Percentiles rank a stretch among this genome's conserved stretches.
Evolutionary conservation across 495 filamentous ascomycete genomes (phyloP).

Genomic region (Parachaetomium inaequale): DNA sequence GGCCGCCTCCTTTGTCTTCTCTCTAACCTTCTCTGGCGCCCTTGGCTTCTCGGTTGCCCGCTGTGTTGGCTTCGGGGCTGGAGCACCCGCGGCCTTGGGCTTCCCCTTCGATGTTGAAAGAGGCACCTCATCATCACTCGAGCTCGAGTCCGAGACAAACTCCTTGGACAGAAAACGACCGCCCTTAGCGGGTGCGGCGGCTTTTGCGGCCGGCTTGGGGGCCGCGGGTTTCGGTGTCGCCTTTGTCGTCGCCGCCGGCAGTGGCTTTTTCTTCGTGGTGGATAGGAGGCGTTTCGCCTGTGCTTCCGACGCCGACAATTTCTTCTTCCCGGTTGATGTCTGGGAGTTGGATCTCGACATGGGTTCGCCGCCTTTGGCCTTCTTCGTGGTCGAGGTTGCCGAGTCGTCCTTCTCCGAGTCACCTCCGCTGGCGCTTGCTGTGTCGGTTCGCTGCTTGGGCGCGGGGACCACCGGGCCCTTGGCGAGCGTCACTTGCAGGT

Average conservation of each 20-base stretch:
- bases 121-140: constrained; percentile 51
- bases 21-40: constrained; percentile 20
- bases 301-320: constrained; percentile 56
- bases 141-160: constrained; percentile 72
- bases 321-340: constrained; percentile 54
- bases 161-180: constrained; percentile 55
- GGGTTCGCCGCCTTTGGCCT: constrained; percentile 46
- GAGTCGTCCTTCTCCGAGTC: constrained; percentile 47
- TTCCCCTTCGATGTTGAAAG: constrained; percentile 38
- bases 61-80: constrained; percentile 35
- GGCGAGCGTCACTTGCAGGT: constrained; percentile 59
- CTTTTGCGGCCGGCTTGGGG: constrained; percentile 29
- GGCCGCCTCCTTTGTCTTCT: constrained; percentile 33
- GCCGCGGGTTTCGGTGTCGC: constrained; percentile 36
- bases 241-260: constrained; percentile 24
- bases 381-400: constrained; percentile 26
- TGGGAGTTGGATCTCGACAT: constrained; percentile 55
- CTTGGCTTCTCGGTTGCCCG: constrained; percentile 28
- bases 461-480: constrained; percentile 56
- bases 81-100: constrained; percentile 31
- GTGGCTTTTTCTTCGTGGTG: constrained; percentile 54
- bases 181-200: constrained; percentile 18
- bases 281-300: constrained; percentile 59
- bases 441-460: constrained; percentile 56
- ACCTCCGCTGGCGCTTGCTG: constrained; percentile 53